phyloP scores from a whole-genome alignment of 441 rosid species.

The Populus trichocarpa region DNA sequence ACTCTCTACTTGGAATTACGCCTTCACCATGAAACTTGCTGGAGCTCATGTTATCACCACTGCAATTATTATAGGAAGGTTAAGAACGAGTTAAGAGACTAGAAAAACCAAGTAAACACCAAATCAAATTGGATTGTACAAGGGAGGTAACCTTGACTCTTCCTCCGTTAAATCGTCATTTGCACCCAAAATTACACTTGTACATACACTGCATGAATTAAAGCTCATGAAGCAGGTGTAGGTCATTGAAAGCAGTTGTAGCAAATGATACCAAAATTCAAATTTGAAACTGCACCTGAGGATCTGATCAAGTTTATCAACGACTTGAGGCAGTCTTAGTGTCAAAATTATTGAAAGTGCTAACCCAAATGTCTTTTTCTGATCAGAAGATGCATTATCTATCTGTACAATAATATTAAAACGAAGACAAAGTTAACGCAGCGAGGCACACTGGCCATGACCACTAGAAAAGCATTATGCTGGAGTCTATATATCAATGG shows the following conservation, averaged over 20 bases:
- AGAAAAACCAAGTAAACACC: background rate
- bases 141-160: slow-evolving; percentile 65
- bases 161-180: slow-evolving; percentile 72
- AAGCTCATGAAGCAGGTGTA: slow-evolving; percentile 5
- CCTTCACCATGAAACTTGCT: slow-evolving; percentile 61
- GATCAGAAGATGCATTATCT: slow-evolving; percentile 66
- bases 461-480: background rate
- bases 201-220: slow-evolving; percentile 57
- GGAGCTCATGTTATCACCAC: slow-evolving; percentile 63
- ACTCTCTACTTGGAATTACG: slow-evolving; percentile 70
- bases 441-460: slow-evolving; percentile 1
- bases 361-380: slow-evolving; percentile 73
- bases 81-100: background rate
- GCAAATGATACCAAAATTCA: slow-evolving; percentile 4
- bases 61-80: slow-evolving; percentile 28
- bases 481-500: background rate
- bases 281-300: slow-evolving; percentile 51
- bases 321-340: slow-evolving; percentile 86
- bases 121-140: background rate
- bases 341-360: slow-evolving; percentile 91
- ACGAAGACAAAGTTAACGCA: slow-evolving; percentile 9
- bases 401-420: slow-evolving; percentile 48
- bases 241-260: background rate
- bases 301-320: slow-evolving; percentile 91
- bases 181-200: slow-evolving; percentile 81